These are phyloP conservation scores for Amanita inopinata DNA, from an alignment of 768 basidiomycete species.

Conservation along the genomic window DNA sequence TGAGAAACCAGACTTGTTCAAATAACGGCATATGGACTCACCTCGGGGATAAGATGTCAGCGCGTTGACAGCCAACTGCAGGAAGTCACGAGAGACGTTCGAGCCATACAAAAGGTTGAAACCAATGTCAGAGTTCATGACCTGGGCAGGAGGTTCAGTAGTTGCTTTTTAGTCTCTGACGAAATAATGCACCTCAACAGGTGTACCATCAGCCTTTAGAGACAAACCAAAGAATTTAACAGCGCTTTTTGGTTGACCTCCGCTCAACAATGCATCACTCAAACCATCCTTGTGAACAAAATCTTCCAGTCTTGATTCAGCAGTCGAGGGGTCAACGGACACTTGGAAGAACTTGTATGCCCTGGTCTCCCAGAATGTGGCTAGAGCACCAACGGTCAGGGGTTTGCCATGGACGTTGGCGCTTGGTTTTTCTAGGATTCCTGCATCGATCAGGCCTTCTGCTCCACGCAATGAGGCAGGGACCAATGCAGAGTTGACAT, in stretches of 20 bases:
- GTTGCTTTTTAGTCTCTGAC: not conserved
- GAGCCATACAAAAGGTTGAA: slow-evolving; percentile 30
- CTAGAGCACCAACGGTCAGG: slow-evolving; percentile 15
- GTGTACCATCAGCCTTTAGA: slow-evolving; percentile 25
- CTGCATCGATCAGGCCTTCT: slow-evolving; percentile 20
- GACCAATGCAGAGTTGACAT: too few species aligned
- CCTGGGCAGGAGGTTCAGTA: slow-evolving; percentile 15
- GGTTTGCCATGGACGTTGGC: not conserved
- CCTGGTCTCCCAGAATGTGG: slow-evolving; percentile 27
- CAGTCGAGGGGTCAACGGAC: slow-evolving; percentile 17
- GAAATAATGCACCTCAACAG: slow-evolving; percentile 25
- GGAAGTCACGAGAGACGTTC: slow-evolving; percentile 25
- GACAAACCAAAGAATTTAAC: slow-evolving; percentile 32
- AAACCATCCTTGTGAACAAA: slow-evolving; percentile 27
- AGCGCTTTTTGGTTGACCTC: slow-evolving; percentile 16
- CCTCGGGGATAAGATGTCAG: slow-evolving; percentile 35
- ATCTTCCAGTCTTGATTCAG: slow-evolving; percentile 23
- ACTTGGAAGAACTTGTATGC: slow-evolving; percentile 29
- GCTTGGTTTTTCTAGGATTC: slow-evolving; percentile 13
- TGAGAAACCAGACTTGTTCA: not conserved
- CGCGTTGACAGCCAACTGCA: slow-evolving; percentile 28
- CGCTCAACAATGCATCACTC: slow-evolving; percentile 19
- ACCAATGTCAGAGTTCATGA: slow-evolving; percentile 33
- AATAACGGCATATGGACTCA: slow-evolving; percentile 10
- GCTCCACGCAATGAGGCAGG: too few species aligned